Evolutionary conservation across 2,329 filamentous ascomycete genomes (phyloP), one percentile per base, ranked within the genome.

Genomic region (Colletotrichum melonis): DNA sequence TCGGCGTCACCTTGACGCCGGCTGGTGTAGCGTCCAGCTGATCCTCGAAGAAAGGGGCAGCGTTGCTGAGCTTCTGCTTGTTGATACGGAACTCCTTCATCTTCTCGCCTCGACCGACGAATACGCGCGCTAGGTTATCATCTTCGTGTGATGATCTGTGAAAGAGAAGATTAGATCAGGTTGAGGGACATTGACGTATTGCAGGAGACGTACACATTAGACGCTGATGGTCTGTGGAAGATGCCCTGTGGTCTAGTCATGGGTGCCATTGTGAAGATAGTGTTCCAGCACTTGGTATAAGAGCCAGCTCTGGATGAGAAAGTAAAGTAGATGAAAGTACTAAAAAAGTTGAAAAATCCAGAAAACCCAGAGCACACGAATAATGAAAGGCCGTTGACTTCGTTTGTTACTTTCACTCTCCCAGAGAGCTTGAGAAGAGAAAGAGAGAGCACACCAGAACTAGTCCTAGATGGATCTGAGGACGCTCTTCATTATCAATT

Each of bases 31-130:
- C 82, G 12, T 86, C 82, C 75, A 88, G 80, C 72, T 84, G 82
- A 49, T 86, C 82, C 24, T 82, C 79, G 80, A 90, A 89, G 78
- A 88, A 89, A 52, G 81, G 76, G 30, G 87, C 88, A 28, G 82
- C 82, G 52, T 82, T 81, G 76, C 84, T 86, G 26, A 90, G 82
- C 14, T 87, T 84, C 54, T 81, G 82, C 75, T 82, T 82, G 79
- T 86, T 83, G 70, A 87, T 79, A 56, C 78, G 79, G 77, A 87
- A 87, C 67, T 82, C 80, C 11, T 80, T 73, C 67, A 57, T 58
- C 70, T 70, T 78, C 69, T 85, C 79, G 56, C 83, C 82, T 54
- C 83, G 79, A 4, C 86, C 86, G 71, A 87, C 81, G 65, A 86
- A 80, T 42, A 88, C 78, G 7, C 80, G 85, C 26, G 78, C 77